Base-by-base conservation (phyloP, 2,329 filamentous ascomycete species). In the Diaporthe eres region DNA sequence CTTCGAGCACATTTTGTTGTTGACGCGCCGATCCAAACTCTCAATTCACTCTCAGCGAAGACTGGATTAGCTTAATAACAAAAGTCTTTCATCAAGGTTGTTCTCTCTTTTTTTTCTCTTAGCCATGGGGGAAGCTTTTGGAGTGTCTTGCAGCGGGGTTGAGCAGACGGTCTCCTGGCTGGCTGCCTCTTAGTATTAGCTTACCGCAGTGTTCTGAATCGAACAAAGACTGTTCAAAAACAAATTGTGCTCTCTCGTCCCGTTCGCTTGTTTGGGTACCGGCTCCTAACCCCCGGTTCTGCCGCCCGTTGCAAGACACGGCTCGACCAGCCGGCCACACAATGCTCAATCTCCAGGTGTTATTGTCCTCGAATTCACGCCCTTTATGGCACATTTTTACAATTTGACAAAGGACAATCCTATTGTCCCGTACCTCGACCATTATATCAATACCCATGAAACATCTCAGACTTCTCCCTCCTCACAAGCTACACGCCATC, bases 151-250 rank as follows among this genome's bases (percentile, higher is more conserved):
- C 22, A 34, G 34, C 25, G 15, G 65, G 44, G 1, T 42, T 12
- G 7, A 22, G n/a, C 34, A 55, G 15, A 34, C 13, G 15, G 49
- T 19, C 49, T 55, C 34, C 42, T 42, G n/a, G 49, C 49, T 55
- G 49, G 49, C 49, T 42, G 13, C 15, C 61, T 34, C 37, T 49
- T 39, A 55, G 49, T 70, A 55, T 42, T 55, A 51, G 65, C 65
- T 51, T 37, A 68, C 12, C 44, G 4, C 47, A 53, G 44, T 68
- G 53, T 39, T 55, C 8, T 12, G 17, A 42, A 42, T 55, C 25
- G 31, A 42, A 42, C 65, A 70, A 70, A 31, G 47, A 28, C 34
- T 5, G 37, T 31, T 34, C 31, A 42, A 31, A 28, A 68, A 68
- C 15, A 31, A 28, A 22, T 12, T 47, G 19, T 39, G 7, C 13